These are phyloP conservation scores for Aspergillus mulundensis DNA, from an alignment of 495 filamentous ascomycete genomes.

Conservation along the genomic window DNA sequence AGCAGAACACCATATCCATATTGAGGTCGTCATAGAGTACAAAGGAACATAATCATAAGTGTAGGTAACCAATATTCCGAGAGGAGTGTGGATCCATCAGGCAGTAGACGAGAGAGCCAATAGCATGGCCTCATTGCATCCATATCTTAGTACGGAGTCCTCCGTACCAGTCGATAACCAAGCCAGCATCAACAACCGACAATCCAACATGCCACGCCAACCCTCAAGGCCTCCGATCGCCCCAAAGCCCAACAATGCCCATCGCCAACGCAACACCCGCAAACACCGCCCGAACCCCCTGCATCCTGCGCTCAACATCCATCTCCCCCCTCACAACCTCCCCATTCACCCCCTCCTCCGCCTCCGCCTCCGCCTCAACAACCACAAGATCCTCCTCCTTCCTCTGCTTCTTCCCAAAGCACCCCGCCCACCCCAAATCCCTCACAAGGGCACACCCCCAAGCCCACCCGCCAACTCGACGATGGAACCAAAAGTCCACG, in stretches of 20 bases:
- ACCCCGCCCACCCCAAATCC: constrained; percentile 24
- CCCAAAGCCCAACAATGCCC: constrained; percentile 83
- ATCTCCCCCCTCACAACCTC: constrained; percentile 73
- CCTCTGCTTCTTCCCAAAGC: constrained; percentile 39
- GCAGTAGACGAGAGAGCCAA: no score
- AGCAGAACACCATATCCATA: no score
- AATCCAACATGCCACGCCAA: not conserved
- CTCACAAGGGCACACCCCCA: constrained; percentile 25
- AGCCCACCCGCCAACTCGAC: constrained; percentile 28
- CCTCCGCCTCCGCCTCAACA: constrained; percentile 45
- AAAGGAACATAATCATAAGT: no score
- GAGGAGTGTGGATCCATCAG: no score
- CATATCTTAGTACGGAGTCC: no score
- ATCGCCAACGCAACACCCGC: constrained; percentile 66
- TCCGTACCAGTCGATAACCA: no score
- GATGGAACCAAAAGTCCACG: constrained; percentile 52
- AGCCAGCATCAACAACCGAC: no score
- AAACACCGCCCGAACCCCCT: constrained; percentile 56
- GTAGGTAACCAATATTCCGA: no score
- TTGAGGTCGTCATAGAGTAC: no score
- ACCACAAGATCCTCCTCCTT: constrained; percentile 64
- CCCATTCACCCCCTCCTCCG: constrained; percentile 62
- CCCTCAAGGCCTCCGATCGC: constrained; percentile 53
- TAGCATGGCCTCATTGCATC: no score
- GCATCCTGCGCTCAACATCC: constrained; percentile 57